These are phyloP conservation scores for Ganoderma lingzhi DNA, from an alignment of 1,284 basidiomycete genomes.

Conservation along the genomic window DNA sequence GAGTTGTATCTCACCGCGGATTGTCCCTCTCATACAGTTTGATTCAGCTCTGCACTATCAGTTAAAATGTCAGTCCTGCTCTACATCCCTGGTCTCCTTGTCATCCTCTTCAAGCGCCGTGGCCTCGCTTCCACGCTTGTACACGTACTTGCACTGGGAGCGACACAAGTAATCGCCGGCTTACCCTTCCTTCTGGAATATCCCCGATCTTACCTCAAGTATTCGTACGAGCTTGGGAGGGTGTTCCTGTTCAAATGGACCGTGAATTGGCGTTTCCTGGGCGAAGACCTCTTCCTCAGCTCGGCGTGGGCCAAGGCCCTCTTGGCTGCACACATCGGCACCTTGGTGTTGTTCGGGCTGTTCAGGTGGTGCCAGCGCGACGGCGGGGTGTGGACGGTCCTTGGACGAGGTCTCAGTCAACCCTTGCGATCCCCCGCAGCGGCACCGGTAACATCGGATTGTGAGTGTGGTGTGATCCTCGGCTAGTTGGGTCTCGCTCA, in stretches of 20 bases:
- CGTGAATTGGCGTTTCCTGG: slow-evolving; percentile 95
- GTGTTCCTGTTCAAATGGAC: slow-evolving; percentile 97
- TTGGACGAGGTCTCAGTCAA: slow-evolving; percentile 62
- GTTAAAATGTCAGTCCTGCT: slow-evolving; percentile 97
- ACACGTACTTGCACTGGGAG: slow-evolving; percentile 60
- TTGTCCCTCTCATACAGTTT: background rate
- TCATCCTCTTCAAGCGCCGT: slow-evolving; percentile 78
- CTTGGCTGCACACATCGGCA: slow-evolving; percentile 69
- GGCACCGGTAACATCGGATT: slow-evolving; percentile 61
- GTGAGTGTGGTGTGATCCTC: slow-evolving; percentile 48
- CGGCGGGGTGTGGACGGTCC: slow-evolving; percentile 66
- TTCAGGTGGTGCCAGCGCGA: slow-evolving; percentile 76
- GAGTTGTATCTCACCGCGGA: background rate
- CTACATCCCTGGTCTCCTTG: slow-evolving; percentile 90
- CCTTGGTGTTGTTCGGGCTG: slow-evolving; percentile 74
- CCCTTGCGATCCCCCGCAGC: slow-evolving; percentile 59
- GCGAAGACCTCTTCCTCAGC: slow-evolving; percentile 80
- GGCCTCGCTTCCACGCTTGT: slow-evolving; percentile 69
- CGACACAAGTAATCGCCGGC: slow-evolving; percentile 73
- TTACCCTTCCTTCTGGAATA: slow-evolving; percentile 76
- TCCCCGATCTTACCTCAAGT: slow-evolving; percentile 70
- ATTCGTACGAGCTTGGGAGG: slow-evolving; percentile 90
- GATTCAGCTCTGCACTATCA: slow-evolving; percentile 81
- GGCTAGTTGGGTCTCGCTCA: slow-evolving; percentile 22
- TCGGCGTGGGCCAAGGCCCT: slow-evolving; percentile 68